Evolutionary conservation across 2,329 filamentous ascomycete species (phyloP).

Genomic region (Neonectria sp.): DNA sequence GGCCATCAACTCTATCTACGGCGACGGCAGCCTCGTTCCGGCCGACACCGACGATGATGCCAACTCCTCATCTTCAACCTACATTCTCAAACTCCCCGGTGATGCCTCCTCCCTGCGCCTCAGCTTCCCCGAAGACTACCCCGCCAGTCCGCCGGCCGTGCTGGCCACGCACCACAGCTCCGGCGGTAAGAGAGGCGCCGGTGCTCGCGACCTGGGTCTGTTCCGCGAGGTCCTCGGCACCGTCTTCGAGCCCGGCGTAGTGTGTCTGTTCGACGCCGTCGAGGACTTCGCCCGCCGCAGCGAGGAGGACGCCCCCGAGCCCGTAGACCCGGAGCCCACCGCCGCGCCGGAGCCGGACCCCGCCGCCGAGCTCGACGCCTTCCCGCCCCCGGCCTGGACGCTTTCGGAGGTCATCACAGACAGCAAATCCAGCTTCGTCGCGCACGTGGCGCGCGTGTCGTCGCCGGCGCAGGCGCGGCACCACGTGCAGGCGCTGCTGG

Average conservation of each 20-base stretch:
- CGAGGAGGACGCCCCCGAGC: conserved; percentile 51
- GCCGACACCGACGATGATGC: conserved; percentile 52
- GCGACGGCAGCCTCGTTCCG: conserved; percentile 72
- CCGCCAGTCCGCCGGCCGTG: conserved; percentile 79
- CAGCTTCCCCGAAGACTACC: conserved; percentile 82
- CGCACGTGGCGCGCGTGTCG: conserved; percentile 78
- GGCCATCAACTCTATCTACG: conserved; percentile 89
- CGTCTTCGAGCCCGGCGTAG: conserved; percentile 81
- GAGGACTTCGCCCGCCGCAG: conserved; percentile 75
- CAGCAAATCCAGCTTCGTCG: conserved; percentile 91
- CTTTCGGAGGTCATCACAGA: conserved; percentile 82
- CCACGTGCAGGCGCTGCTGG: conserved; percentile 82
- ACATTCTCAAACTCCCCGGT: conserved; percentile 78
- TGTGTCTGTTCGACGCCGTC: conserved; percentile 93
- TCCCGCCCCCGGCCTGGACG: conserved; percentile 70
- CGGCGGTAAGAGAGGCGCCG: conserved; percentile 80
- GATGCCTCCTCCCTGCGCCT: conserved; percentile 72
- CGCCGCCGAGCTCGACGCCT: conserved; percentile 33
- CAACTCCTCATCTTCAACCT: conserved; percentile 51
- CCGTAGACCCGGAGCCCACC: conserved; percentile 43
- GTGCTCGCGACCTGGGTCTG: conserved; percentile 77
- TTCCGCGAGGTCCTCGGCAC: conserved; percentile 76
- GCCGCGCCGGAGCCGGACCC: conserved; percentile 34
- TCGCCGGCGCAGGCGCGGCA: conserved; percentile 79
- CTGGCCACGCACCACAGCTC: conserved; percentile 87